phyloP scores from a whole-genome alignment of 73 alveolate species.

The Halteria grandinella region DNA sequence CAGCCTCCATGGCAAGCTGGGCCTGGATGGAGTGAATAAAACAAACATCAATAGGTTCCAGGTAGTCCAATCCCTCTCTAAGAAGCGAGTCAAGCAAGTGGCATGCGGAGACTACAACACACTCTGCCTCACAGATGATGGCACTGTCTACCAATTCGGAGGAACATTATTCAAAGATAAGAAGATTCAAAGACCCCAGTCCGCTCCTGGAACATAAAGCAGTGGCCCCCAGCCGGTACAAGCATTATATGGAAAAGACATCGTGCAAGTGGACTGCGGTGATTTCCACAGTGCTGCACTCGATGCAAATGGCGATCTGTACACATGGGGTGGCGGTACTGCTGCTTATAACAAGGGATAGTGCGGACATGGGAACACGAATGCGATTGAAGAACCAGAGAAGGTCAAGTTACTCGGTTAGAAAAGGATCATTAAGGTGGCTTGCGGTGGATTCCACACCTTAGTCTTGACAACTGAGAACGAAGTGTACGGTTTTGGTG shows the following conservation, averaged over 20 bases:
- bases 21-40: constrained; percentile 73
- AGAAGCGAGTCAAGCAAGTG: constrained; percentile 79
- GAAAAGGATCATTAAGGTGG: constrained; percentile 73
- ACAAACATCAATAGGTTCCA: constrained; percentile 72
- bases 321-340: constrained; percentile 99
- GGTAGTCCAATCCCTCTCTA: constrained; percentile 67
- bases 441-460: constrained; percentile 98
- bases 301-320: constrained; percentile 88
- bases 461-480: constrained; percentile 87
- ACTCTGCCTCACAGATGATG: constrained; percentile 84
- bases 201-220: neutral
- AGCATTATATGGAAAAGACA: constrained; percentile 74
- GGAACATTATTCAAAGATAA: constrained; percentile 95
- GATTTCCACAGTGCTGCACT: constrained; percentile 98
- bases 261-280: constrained; percentile 94
- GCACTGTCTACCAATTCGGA: constrained; percentile 96
- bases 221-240: constrained; percentile 78
- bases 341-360: constrained; percentile 94
- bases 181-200: constrained; percentile 84
- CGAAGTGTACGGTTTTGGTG: constrained; percentile 94
- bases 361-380: constrained; percentile 94
- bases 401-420: constrained; percentile 73
- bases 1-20: constrained; percentile 95
- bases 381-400: constrained; percentile 84
- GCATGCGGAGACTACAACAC: constrained; percentile 98